A percentile compares a stretch with the other conserved stretches of the same genome.
Evolutionary conservation across 768 basidiomycete genomes (phyloP).

Genomic region (Tricholoma saponaceum): DNA sequence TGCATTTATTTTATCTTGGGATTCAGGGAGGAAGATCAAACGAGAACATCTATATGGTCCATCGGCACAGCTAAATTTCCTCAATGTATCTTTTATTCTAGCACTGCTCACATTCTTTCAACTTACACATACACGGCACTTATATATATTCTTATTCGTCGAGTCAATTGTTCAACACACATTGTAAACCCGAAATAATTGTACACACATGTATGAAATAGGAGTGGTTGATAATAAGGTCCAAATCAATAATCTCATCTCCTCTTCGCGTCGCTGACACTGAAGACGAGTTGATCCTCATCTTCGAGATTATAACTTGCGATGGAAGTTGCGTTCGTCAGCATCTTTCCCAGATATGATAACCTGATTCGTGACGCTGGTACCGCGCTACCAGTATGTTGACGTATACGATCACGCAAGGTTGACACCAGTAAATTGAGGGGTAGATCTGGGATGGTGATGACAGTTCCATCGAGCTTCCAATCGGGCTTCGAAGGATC

Average conservation of each 20-base stretch:
- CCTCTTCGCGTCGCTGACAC: conserved; percentile 72
- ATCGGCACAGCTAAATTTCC: not conserved
- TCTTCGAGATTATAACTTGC: conserved; percentile 90
- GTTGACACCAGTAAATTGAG: conserved; percentile 84
- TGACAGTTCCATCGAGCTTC: conserved; percentile 81
- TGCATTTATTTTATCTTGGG: conserved; percentile 11
- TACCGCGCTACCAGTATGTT: conserved; percentile 72
- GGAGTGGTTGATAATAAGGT: not conserved
- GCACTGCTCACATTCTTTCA: not conserved
- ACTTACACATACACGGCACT: not conserved
- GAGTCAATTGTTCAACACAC: not conserved
- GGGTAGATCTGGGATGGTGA: conserved; percentile 79
- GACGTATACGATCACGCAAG: conserved; percentile 83
- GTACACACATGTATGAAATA: not conserved
- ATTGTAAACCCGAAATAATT: not conserved
- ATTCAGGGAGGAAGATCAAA: conserved; percentile 18
- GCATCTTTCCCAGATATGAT: conserved; percentile 77
- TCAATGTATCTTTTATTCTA: not conserved
- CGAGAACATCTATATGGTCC: not conserved
- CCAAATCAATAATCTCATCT: conserved; percentile 19
- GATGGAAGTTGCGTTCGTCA: conserved; percentile 82
- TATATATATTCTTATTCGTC: not conserved
- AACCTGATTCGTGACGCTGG: conserved; percentile 79
- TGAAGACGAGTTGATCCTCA: conserved; percentile 78
- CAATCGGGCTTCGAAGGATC: conserved; percentile 86